These are phyloP conservation scores for Exophiala alcalophila DNA, from an alignment of 2,329 filamentous ascomycete species.

Conservation along the genomic window DNA sequence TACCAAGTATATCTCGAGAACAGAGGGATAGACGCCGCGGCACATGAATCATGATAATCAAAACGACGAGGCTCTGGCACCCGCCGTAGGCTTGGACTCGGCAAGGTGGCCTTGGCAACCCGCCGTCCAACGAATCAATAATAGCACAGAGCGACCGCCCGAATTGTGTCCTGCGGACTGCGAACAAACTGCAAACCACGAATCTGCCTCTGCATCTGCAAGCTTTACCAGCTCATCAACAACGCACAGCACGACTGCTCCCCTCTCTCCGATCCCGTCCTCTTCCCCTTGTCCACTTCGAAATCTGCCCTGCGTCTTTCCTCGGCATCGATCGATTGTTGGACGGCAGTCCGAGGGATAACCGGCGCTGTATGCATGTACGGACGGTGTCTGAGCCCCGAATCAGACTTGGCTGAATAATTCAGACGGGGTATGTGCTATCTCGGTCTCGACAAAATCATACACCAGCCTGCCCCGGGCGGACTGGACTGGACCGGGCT, in stretches of 20 bases:
- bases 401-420: conserved; percentile 23
- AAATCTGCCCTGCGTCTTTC: not conserved
- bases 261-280: not conserved
- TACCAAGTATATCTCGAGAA: too few species aligned
- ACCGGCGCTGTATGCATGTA: conserved; percentile 4
- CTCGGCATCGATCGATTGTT: conserved; percentile 1
- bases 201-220: conserved; percentile 6
- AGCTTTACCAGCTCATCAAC: conserved; percentile 1
- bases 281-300: not conserved
- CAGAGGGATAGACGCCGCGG: too few species aligned
- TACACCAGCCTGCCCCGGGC: not conserved
- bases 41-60: too few species aligned
- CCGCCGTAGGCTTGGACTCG: too few species aligned
- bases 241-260: too few species aligned
- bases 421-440: conserved; percentile 21
- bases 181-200: too few species aligned
- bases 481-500: too few species aligned
- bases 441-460: conserved; percentile 7
- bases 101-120: too few species aligned
- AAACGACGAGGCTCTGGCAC: too few species aligned
- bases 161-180: too few species aligned
- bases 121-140: too few species aligned
- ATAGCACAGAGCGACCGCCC: too few species aligned
- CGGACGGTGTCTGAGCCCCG: conserved; percentile 1
- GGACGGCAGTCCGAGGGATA: not conserved